These are phyloP conservation scores for Cladosporium oxysporum DNA, from an alignment of 2,329 filamentous ascomycete genomes.

Conservation along the genomic window DNA sequence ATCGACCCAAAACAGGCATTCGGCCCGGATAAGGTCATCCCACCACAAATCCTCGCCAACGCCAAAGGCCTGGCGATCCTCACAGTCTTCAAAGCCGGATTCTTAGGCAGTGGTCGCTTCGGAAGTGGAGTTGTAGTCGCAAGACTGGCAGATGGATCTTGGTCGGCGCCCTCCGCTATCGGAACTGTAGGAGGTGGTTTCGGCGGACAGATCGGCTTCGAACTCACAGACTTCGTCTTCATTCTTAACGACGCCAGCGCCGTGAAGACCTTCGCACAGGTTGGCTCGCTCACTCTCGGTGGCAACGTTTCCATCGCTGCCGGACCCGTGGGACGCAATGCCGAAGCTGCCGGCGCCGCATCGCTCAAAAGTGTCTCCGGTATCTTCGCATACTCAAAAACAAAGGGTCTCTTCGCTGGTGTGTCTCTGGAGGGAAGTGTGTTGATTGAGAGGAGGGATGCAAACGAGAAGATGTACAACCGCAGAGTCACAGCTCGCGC, in stretches of 20 bases:
- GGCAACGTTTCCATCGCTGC: constrained; percentile 96
- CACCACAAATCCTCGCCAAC: constrained; percentile 81
- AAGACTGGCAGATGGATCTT: constrained; percentile 72
- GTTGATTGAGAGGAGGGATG: constrained; percentile 91
- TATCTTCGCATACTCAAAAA: constrained; percentile 97
- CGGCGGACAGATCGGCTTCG: constrained; percentile 83
- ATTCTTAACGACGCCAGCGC: constrained; percentile 90
- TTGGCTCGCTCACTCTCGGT: constrained; percentile 86
- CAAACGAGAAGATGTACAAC: constrained; percentile 95
- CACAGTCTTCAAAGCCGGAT: constrained; percentile 84
- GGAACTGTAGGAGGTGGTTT: constrained; percentile 79
- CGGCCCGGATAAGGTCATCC: constrained; percentile 96
- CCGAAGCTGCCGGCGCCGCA: constrained; percentile 91
- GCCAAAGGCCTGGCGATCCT: constrained; percentile 90
- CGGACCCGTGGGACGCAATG: constrained; percentile 89
- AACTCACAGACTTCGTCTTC: constrained; percentile 94
- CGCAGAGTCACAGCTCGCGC: constrained; percentile 77
- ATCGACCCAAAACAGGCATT: constrained; percentile 91
- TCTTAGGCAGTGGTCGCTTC: constrained; percentile 79
- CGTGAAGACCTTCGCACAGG: constrained; percentile 91
- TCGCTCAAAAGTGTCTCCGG: constrained; percentile 86
- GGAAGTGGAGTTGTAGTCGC: constrained; percentile 82
- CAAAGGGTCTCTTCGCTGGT: constrained; percentile 93
- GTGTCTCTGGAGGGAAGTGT: constrained; percentile 92
- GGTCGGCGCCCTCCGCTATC: constrained; percentile 81